Conservation (phyloP, 805 yeast genomes). For the Ogataea trehaloabstinens region DNA sequence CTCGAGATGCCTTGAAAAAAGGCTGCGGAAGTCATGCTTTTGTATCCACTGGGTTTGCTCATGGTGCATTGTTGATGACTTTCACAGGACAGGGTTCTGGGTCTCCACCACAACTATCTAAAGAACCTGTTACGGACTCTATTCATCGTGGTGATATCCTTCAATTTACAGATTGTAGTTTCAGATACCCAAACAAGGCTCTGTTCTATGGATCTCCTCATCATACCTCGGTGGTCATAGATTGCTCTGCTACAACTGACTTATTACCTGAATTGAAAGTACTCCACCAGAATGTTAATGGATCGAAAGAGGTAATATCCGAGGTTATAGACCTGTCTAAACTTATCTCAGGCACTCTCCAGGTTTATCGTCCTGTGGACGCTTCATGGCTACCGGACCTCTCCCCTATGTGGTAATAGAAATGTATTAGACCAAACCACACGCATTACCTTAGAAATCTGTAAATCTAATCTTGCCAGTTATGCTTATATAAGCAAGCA, state of each 20-base stretch:
- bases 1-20: conserved; percentile 49
- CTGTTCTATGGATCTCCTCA: conserved; percentile 49
- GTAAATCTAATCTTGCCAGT: too few species aligned
- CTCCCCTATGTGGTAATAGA: conserved; percentile 23
- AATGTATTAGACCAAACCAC: too few species aligned
- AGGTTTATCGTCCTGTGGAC: conserved; percentile 48
- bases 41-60: conserved; percentile 44
- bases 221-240: conserved; percentile 45
- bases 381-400: conserved; percentile 42
- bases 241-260: conserved; percentile 23
- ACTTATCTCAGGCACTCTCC: conserved; percentile 41
- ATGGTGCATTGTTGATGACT: conserved; percentile 39
- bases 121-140: conserved; percentile 35
- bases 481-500: too few species aligned
- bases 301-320: conserved; percentile 37
- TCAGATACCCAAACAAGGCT: conserved; percentile 36
- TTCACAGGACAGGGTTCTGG: conserved; percentile 15
- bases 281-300: conserved; percentile 51
- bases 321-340: conserved; percentile 39
- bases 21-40: conserved; percentile 61
- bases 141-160: conserved; percentile 55
- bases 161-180: conserved; percentile 44
- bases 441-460: too few species aligned
- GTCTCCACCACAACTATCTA: conserved; percentile 13
- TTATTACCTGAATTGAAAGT: conserved; percentile 32